These are phyloP conservation scores for Erodium maritimum DNA, from an alignment of 345 rosid species.

Conservation along the genomic window DNA sequence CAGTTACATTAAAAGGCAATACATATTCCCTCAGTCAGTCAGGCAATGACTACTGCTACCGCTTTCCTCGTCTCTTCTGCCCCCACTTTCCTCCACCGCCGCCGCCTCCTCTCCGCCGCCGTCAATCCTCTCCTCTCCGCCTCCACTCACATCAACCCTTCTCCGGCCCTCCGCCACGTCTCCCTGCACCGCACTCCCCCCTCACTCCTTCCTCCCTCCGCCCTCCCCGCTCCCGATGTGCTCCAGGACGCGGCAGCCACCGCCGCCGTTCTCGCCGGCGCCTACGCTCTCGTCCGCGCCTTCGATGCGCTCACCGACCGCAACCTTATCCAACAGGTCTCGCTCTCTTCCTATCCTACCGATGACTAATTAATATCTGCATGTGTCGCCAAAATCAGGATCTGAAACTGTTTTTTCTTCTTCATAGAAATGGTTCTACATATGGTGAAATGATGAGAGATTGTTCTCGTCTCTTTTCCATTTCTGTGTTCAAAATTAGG, in stretches of 20 bases:
- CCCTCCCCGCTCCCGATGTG: constrained; percentile 9
- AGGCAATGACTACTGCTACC: too few relatives aligned
- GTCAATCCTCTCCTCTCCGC: neutral
- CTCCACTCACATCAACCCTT: neutral
- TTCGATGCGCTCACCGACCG: constrained; percentile 57
- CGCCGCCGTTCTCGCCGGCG: constrained; percentile 56
- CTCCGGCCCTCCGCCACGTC: constrained; percentile 3
- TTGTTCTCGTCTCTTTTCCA: too few relatives aligned
- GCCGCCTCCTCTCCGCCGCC: neutral
- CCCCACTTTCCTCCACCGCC: neutral
- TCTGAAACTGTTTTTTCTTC: constrained; percentile 1
- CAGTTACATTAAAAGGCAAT: too few relatives aligned
- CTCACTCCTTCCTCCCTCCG: constrained; percentile 1
- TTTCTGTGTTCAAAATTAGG: too few relatives aligned
- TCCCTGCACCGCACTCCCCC: neutral
- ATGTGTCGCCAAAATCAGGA: neutral
- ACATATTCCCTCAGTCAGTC: too few relatives aligned
- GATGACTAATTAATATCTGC: neutral
- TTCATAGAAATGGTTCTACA: too few relatives aligned
- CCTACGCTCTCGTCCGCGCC: constrained; percentile 49
- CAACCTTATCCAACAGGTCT: constrained; percentile 57
- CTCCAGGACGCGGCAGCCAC: constrained; percentile 64
- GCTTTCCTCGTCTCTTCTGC: too few relatives aligned
- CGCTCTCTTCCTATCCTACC: constrained; percentile 3
- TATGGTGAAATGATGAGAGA: too few relatives aligned